A percentile compares a stretch with the other conserved stretches of the same genome.
These are phyloP conservation scores for Leishmania braziliensis DNA, from an alignment of 208 protist genomes.

Conservation along the genomic window DNA sequence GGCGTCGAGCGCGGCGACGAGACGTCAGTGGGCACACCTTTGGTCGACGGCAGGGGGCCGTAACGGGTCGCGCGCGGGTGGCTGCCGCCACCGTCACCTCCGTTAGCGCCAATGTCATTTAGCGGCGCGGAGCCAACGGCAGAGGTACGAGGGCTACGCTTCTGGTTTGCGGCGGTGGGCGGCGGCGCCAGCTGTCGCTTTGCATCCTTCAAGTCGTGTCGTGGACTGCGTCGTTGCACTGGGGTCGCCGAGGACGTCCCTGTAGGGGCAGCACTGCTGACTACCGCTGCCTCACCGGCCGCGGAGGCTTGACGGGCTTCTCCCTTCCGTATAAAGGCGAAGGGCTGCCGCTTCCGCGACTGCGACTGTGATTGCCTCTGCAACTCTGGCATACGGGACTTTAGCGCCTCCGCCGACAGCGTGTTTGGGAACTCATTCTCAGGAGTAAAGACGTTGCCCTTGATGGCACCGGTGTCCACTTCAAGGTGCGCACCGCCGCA, in stretches of 20 bases:
- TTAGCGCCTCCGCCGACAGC: conserved; percentile 57
- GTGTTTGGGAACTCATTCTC: conserved; percentile 84
- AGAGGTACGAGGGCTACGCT: not conserved
- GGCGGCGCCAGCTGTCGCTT: not conserved
- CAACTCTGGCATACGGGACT: conserved; percentile 24
- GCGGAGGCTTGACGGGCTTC: conserved; percentile 34
- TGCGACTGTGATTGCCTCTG: conserved; percentile 11
- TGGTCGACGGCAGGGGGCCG: not conserved
- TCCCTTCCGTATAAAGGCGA: conserved; percentile 53
- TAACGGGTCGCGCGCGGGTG: not conserved
- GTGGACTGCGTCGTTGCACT: not conserved
- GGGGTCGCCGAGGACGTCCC: not conserved
- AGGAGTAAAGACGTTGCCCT: conserved; percentile 52
- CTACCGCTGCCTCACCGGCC: not conserved
- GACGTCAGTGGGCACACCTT: too few relatives aligned
- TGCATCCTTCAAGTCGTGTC: not conserved
- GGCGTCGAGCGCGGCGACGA: not conserved
- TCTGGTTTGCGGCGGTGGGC: not conserved
- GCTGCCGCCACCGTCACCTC: not conserved
- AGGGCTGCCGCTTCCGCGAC: conserved; percentile 32
- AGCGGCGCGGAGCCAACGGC: not conserved
- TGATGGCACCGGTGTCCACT: not conserved
- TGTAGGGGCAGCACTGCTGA: not conserved
- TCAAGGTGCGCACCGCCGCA: not conserved
- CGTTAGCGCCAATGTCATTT: not conserved